Evolutionary conservation across 306 rosid genomes (phyloP).

Genomic region (Castanea sativa): DNA sequence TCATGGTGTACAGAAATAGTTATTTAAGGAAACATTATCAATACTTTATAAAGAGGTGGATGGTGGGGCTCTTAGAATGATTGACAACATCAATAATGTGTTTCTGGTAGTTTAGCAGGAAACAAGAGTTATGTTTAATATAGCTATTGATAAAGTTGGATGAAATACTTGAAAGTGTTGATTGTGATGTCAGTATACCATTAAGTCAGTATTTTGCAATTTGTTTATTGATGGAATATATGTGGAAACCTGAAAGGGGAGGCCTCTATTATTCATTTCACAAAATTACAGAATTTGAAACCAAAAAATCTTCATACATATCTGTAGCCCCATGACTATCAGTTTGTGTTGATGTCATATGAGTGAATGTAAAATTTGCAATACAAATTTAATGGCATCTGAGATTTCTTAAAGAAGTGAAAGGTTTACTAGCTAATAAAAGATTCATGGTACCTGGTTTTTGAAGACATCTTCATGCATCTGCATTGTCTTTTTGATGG

Average conservation of each 20-base stretch:
- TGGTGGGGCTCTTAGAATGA: conserved; percentile 3
- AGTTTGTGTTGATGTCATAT: not conserved
- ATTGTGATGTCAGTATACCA: not conserved
- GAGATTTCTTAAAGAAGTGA: conserved; percentile 8
- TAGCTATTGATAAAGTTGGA: not conserved
- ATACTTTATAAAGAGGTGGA: not conserved
- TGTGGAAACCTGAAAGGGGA: not conserved
- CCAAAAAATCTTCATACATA: not conserved
- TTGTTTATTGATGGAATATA: not conserved
- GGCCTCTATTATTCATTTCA: not conserved
- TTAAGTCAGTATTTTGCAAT: not conserved
- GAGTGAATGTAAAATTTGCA: not conserved
- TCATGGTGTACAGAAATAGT: not conserved
- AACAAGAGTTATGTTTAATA: not conserved
- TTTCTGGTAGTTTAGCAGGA: not conserved
- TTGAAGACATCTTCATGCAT: conserved; percentile 80
- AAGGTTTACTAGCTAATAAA: conserved; percentile 4
- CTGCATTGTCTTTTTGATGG: conserved; percentile 81
- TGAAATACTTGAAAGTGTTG: not conserved
- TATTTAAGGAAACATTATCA: not conserved
- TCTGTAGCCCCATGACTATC: not conserved
- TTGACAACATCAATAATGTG: not conserved
- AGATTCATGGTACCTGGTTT: conserved; percentile 61
- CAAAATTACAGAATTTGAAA: not conserved
- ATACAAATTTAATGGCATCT: not conserved